phyloP scores from a whole-genome alignment of 1,284 basidiomycete species.

The Paramarasmius palmivorus region DNA sequence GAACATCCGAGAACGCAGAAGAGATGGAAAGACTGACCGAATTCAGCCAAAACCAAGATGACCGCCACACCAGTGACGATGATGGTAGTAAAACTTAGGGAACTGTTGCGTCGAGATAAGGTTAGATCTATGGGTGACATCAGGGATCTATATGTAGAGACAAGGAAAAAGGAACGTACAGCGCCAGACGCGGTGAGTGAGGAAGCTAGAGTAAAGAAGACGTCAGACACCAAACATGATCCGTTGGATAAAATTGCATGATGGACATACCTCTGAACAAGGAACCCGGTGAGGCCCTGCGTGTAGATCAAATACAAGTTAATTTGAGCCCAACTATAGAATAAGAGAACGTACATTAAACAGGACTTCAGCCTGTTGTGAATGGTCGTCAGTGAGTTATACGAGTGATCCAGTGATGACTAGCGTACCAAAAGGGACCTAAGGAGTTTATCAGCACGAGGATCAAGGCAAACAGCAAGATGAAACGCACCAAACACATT shows the following conservation, averaged over 20 bases:
- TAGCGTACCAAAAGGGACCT: conserved; percentile 7
- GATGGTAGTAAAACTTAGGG: conserved; percentile 29
- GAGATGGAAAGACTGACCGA: conserved; percentile 19
- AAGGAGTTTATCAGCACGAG: not conserved
- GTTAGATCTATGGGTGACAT: not conserved
- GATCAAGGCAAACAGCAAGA: too few species aligned
- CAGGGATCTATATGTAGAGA: not conserved
- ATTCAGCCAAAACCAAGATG: conserved; percentile 24
- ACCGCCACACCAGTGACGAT: conserved; percentile 25
- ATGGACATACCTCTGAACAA: conserved; percentile 4
- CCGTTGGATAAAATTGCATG: not conserved
- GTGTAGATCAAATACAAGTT: not conserved
- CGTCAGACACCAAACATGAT: not conserved
- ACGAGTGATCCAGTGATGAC: not conserved
- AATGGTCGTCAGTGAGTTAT: not conserved
- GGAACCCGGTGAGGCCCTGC: conserved; percentile 5
- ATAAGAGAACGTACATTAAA: conserved; percentile 3
- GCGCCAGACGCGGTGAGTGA: conserved; percentile 1
- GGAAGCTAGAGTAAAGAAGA: conserved; percentile 4
- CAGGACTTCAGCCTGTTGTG: conserved; percentile 5
- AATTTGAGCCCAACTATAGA: too few species aligned
- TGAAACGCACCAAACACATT: conserved; percentile 1
- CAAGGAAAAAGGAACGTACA: not conserved
- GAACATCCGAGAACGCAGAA: conserved; percentile 13
- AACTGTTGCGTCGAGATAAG: not conserved